These are phyloP conservation scores for Yamadazyma spencermartinsiae DNA, from an alignment of 1,139 yeast genomes.

Conservation along the genomic window DNA sequence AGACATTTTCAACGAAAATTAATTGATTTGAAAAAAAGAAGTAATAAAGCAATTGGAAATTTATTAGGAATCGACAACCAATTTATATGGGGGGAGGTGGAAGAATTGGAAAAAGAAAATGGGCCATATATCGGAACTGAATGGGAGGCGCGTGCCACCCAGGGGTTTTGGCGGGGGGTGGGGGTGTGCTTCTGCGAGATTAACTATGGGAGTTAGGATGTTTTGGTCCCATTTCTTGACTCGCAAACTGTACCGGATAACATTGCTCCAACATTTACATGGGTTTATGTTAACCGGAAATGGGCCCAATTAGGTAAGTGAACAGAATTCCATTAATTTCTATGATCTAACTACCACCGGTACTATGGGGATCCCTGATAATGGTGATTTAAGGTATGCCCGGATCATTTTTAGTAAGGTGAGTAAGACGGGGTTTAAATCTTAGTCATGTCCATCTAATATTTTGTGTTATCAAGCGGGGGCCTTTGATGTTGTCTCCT, in stretches of 20 bases:
- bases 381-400: no score
- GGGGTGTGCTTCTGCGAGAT: not conserved
- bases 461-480: no score
- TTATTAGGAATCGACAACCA: not conserved
- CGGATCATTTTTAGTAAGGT: no score
- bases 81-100: not conserved
- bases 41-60: not conserved
- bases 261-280: slow-evolving; percentile 1
- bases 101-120: not conserved
- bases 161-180: not conserved
- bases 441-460: no score
- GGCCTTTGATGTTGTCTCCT: no score
- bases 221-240: not conserved
- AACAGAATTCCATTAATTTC: slow-evolving; percentile 1
- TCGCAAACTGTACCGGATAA: slow-evolving; percentile 1
- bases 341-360: not conserved
- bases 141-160: not conserved
- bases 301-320: slow-evolving; percentile 1
- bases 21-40: not conserved
- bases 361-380: not conserved
- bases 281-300: slow-evolving; percentile 2
- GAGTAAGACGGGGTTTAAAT: no score
- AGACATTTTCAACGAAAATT: slow-evolving; percentile 24
- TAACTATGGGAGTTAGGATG: not conserved
- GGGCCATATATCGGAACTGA: not conserved